Evolutionary conservation across 441 rosid genomes (phyloP), one percentile per base, ranked within the genome.

Genomic region (Mallotus repandus): DNA sequence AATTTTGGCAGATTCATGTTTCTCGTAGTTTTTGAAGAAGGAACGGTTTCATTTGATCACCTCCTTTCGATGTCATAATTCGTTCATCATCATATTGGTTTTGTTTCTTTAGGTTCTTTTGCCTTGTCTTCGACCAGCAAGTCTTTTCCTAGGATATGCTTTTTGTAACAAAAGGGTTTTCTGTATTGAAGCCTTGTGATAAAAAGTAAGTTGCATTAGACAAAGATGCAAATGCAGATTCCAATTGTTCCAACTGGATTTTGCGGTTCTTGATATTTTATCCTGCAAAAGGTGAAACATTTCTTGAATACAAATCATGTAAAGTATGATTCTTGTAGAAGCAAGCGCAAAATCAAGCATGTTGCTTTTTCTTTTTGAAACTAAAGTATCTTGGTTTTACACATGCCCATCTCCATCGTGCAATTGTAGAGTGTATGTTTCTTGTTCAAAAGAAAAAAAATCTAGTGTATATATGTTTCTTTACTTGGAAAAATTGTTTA

Each of bases 1-100:
- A 60, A 59, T 74, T 78, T 74, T 65, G 63, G 9, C 13, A 48
- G 35, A 60, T 72, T 74, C 61, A 72, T 54, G 72, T 64, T 57
- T 69, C 74, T 69, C 14, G 12, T 58, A 49, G 43, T 63, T 71
- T 68, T 65, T 15, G 49, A 29, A 7, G 25, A 50, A 61, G 54
- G 50, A 65, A 61, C 60, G 73, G 62, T 46, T 71, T 70, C 58
- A 72, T 69, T 38, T 70, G 19, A 52, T 25, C 60, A 50, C 68
- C 21, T 65, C 46, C 43, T 11, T 41, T 57, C 11, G 2, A 7
- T 64, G 4, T 69, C 65, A 25, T 45, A 66, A 22, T 71, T 66
- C 13, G 25, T 38, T 21, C 7, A 54, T 68, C 59, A 66, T 55
- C 38, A 69, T 66, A 55, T 19, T 49, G 63, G 49, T 52, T 29